Evolutionary conservation across 2,329 filamentous ascomycete species (phyloP).

Genomic region (Clathrospora elynae): DNA sequence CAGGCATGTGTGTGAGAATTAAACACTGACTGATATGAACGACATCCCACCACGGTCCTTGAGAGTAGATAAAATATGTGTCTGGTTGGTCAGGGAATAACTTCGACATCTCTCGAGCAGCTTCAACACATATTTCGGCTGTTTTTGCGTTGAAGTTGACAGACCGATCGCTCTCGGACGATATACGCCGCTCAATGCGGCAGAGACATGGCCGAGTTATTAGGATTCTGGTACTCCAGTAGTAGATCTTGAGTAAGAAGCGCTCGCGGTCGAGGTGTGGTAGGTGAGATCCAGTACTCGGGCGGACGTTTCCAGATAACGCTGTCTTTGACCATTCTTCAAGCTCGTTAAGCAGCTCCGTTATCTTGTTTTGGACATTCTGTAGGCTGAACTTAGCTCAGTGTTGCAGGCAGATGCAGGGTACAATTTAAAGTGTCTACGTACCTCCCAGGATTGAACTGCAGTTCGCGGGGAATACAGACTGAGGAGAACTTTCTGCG

Average conservation of each 20-base stretch:
- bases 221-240: conserved; percentile 45
- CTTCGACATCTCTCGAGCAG: conserved; percentile 40
- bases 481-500: conserved; percentile 36
- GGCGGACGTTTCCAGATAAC: conserved; percentile 8
- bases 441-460: conserved; percentile 43
- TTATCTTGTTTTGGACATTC: conserved; percentile 41
- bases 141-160: conserved; percentile 40
- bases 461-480: conserved; percentile 47
- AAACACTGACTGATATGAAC: conserved; percentile 39
- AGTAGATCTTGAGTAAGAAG: conserved; percentile 34
- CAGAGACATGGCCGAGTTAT: conserved; percentile 50
- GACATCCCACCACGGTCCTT: conserved; percentile 50
- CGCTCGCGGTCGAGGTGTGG: conserved; percentile 17
- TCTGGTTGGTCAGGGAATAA: conserved; percentile 42
- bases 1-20: accelerated
- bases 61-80: conserved; percentile 33
- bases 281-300: conserved; percentile 21
- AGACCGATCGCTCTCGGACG: conserved; percentile 30
- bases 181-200: conserved; percentile 42
- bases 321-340: conserved; percentile 41
- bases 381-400: conserved; percentile 12
- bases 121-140: conserved; percentile 41
- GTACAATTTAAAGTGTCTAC: neutral
- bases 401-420: neutral
- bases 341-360: conserved; percentile 36